Evolutionary conservation across 164 flowering plant species (phyloP), one percentile per base, ranked within the genome.

Genomic region (Stephania cephalantha): DNA sequence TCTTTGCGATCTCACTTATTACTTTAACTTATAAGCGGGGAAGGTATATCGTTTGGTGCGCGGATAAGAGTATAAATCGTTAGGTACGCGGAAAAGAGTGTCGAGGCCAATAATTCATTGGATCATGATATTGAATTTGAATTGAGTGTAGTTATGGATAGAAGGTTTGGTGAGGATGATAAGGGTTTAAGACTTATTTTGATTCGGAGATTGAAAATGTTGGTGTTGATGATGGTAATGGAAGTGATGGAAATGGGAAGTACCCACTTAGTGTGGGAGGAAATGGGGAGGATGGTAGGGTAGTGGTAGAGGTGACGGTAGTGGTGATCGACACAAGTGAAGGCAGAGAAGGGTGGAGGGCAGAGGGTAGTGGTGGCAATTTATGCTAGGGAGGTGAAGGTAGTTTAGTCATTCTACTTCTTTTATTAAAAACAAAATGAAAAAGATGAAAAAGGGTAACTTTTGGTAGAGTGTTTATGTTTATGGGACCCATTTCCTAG

Each of bases 231-330:
- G 79, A 76, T 55, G 74, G 69, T 42, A 74, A 73, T 75, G 81
- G 82, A 17, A 80, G 74, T 76, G 89, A 83, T 73, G 90, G 91
- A 20, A 78, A 84, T 82, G 93, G 86, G 42, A 77, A 77, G 17
- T 72, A 61, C 50, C 75, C 80, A 4, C 20, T 78, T 8, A 86
- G 83, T 46, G 82, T 80, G 8, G 87, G 91, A 9, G 88, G 25
- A 25, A 25, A 25, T 25, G 25, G 88, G 1, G 89, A 80, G 10
- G 90, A 84, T 15, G 88, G 77, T n/a, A 85, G 76, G 2, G 86
- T 72, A 6, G 82, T 76, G 55, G 92, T 25, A 25, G 25, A 25
- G 25, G 25, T 25, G 25, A 25, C 25, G 25, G 25, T 25, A 25
- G 25, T 25, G 25, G 25, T 25, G 25, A 25, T 25, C 25, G 25